A percentile compares a stretch with the other conserved stretches of the same genome.
Evolutionary conservation across 1,284 basidiomycete genomes (phyloP).

Genomic region (Tranzscheliella williamsii): DNA sequence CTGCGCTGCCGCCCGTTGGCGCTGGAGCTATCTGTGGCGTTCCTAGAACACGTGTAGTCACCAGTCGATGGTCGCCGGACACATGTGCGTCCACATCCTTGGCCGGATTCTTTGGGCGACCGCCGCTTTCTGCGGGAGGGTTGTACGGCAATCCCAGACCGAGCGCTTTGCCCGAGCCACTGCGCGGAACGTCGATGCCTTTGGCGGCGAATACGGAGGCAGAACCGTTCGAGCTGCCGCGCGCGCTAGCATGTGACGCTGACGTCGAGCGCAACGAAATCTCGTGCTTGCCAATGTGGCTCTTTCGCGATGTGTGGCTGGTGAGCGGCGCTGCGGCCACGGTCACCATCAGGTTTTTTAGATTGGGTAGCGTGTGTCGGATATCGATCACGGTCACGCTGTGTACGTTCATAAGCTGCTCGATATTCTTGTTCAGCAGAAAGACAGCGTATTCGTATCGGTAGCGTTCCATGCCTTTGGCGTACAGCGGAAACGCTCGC

Average conservation of each 20-base stretch:
- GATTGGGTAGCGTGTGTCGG: constrained; percentile 91
- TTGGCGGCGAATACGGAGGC: too few species aligned
- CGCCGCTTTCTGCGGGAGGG: too few species aligned
- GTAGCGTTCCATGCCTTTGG: constrained; percentile 90
- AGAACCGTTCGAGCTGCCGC: background rate
- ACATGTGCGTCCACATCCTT: too few species aligned
- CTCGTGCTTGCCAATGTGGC: constrained; percentile 36
- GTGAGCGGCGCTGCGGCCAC: constrained; percentile 62
- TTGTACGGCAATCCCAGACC: too few species aligned
- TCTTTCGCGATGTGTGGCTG: constrained; percentile 23
- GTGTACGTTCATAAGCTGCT: constrained; percentile 63
- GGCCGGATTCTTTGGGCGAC: too few species aligned
- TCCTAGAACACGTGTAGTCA: too few species aligned
- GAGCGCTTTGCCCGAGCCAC: too few species aligned
- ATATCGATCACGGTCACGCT: constrained; percentile 76
- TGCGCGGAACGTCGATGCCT: too few species aligned
- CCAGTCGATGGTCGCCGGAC: too few species aligned
- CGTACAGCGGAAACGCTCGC: constrained; percentile 73
- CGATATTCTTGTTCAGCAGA: constrained; percentile 94
- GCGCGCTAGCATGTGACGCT: background rate
- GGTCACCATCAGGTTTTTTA: constrained; percentile 88
- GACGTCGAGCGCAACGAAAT: constrained; percentile 16
- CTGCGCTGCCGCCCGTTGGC: constrained; percentile 9
- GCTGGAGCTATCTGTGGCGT: too few species aligned
- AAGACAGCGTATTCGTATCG: constrained; percentile 98